Evolutionary conservation across 176 grass and related monocot genomes (phyloP), one percentile per base, ranked within the genome.

Genomic region (Carex cristatella): DNA sequence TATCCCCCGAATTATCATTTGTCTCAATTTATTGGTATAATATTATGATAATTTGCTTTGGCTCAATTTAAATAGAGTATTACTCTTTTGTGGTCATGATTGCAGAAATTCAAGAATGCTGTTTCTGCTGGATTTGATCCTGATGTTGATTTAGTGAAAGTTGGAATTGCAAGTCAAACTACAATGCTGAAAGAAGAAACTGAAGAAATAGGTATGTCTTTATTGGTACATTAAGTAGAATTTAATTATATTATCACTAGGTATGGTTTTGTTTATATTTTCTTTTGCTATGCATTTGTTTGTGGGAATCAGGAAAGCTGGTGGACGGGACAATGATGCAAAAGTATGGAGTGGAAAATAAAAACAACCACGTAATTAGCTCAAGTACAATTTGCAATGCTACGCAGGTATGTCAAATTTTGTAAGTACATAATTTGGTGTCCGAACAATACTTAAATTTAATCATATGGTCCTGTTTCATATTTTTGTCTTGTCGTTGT

Each of bases 131-230:
- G 91, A 89, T 96, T 99, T 86, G 97, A 99, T 88, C 97, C 97
- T 54, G 91, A 99, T 92, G 84, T 94, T 81, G 91, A 99, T 81
- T 87, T 99, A 65, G 84, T 57, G 37, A 99, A 90, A 90, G 81
- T 92, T 35, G 97, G 97, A 13, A 99, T 99, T 89, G 97, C 97
- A 74, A 99, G 94, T 94, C 97, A 99, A 86, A 96, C 97, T 89
- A 99, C 97, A 73, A 99, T 99, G 97, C 90, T 99, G 54, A 99
- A 99, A 91, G 91, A 91, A 80, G 96, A 99, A 90, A 99, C 96
- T 82, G 96, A 99, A 87, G 93, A 99, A 62, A 99, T 99, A 61
- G 96, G 93, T 95, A 55, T 7, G 85, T 90, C 65, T 48, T 72
- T 62, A 11, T 35, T 40, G 79, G 31, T 56, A 79, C 16, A 46